Evolutionary conservation across 2,329 filamentous ascomycete genomes (phyloP).

Genomic region (Cercospora zeae-maydis): DNA sequence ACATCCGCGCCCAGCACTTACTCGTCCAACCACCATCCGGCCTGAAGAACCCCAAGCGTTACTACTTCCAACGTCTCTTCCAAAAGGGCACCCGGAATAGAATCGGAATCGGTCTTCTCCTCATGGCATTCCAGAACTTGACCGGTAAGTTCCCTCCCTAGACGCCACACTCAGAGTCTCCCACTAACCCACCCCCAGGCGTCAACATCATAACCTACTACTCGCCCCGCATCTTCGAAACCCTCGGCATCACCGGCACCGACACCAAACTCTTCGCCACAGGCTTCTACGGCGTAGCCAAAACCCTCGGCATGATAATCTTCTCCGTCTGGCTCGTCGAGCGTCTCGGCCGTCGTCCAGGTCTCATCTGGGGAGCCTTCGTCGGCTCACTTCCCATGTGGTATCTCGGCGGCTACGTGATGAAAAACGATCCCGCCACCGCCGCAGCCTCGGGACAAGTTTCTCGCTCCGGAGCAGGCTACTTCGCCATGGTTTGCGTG

Average conservation of each 20-base stretch:
- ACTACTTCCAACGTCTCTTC: conserved; percentile 43
- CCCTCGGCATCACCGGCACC: conserved; percentile 46
- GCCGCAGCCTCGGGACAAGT: conserved; percentile 45
- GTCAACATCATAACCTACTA: conserved; percentile 40
- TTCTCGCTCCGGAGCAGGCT: conserved; percentile 47
- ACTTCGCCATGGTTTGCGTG: conserved; percentile 53
- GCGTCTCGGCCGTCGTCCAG: conserved; percentile 40
- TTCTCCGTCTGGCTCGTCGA: conserved; percentile 42
- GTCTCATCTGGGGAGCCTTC: conserved; percentile 48
- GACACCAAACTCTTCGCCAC: conserved; percentile 47
- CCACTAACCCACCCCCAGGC: too few relatives aligned
- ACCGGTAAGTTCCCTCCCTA: conserved; percentile 24
- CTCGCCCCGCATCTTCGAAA: conserved; percentile 35
- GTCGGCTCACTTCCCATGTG: conserved; percentile 49
- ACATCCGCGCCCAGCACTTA: conserved; percentile 53
- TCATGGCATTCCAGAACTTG: conserved; percentile 40
- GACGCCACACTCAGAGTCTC: too few relatives aligned
- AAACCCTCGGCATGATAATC: conserved; percentile 39
- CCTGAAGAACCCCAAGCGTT: conserved; percentile 16
- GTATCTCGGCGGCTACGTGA: conserved; percentile 53
- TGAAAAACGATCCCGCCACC: conserved; percentile 49
- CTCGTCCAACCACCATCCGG: conserved; percentile 35
- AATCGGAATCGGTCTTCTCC: conserved; percentile 39
- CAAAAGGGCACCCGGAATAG: conserved; percentile 40
- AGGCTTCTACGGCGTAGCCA: conserved; percentile 49